Evolutionary conservation across 805 yeast genomes (phyloP).

Genomic region (Kockiozyma suomiensis): DNA sequence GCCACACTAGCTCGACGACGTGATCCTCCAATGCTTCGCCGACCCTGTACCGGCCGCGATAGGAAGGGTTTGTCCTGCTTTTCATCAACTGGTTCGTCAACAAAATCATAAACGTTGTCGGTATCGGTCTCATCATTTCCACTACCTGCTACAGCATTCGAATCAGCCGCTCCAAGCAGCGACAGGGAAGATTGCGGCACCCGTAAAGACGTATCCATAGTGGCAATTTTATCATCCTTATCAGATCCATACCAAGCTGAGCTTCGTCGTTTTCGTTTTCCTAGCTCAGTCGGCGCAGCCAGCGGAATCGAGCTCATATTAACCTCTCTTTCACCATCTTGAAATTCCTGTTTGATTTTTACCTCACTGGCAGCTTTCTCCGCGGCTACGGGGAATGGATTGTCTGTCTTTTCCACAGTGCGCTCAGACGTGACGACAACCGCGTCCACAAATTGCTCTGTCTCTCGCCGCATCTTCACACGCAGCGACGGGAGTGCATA

Average conservation of each 20-base stretch:
- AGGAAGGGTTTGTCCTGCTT: not conserved
- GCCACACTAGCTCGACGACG: not conserved
- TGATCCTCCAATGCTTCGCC: not conserved
- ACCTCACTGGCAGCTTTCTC: slow-evolving; percentile 2
- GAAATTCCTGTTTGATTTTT: slow-evolving; percentile 9
- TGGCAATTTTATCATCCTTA: not conserved
- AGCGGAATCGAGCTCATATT: slow-evolving; percentile 2
- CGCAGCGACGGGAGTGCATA: slow-evolving; percentile 70
- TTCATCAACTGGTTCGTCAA: not conserved
- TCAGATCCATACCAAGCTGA: not conserved
- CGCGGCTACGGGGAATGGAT: not conserved
- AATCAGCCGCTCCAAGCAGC: not conserved
- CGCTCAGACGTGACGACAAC: slow-evolving; percentile 42
- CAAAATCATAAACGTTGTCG: not conserved
- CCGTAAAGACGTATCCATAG: not conserved
- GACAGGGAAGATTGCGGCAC: not conserved
- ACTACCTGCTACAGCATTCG: too few species aligned
- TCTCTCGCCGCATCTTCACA: slow-evolving; percentile 68
- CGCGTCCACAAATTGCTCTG: slow-evolving; percentile 63
- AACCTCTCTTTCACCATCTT: slow-evolving; percentile 2
- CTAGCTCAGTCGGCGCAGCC: not conserved
- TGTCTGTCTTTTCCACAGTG: not conserved
- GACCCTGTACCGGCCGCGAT: not conserved
- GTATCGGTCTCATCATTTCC: not conserved
- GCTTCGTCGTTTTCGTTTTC: slow-evolving; percentile 12